Base-by-base conservation (phyloP, 495 filamentous ascomycete genomes). In the Lophium mytilinum region DNA sequence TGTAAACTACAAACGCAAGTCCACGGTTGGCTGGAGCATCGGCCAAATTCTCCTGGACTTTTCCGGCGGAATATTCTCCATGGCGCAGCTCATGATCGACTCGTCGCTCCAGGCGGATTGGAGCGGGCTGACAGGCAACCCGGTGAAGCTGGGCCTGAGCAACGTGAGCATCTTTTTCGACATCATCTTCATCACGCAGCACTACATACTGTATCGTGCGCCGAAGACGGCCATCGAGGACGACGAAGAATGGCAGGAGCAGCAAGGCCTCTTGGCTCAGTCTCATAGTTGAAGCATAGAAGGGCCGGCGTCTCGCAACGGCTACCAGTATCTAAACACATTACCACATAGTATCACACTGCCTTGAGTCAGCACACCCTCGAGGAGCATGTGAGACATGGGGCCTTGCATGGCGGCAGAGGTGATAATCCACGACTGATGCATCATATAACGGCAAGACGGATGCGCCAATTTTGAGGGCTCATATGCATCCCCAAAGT, bases 81-180 rank as follows among this genome's bases (percentile, higher is more conserved):
- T 97, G 35, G 69, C 78, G 1, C 93, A 98, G 69, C 75, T 95
- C 53, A 68, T 87, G 9, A 79, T 96, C 45, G 93, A 98, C 71
- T 89, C 87, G 18, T 88, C 84, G 56, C 69, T 95, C 9, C 86
- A 95, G 66, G 75, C 76, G 34, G 88, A 95, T 69, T 96, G 90
- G 89, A 86, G 84, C 8, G 93, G 92, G 2, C 75, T 97, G 53
- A 86, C 83, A 0, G 93, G 94, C 0, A 98, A 97, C 61, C 90
- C 92, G 3, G 83, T 91, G 60, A 98, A 98, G 72, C 79, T 98
- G 51, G 81, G 83, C 14, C 74, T 98, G 46, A 84, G 86, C 7
- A 90, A 93, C 65, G 78, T 95, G 50, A 85, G 83, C 41, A 84
- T 96, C 55, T 58, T 87, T n/a, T 96, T 95, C 66, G 91, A 96